A percentile compares a stretch with the other conserved stretches of the same genome.
Conservation (phyloP, 2,329 filamentous ascomycete species). For the Aspergillus eucalypticola region DNA sequence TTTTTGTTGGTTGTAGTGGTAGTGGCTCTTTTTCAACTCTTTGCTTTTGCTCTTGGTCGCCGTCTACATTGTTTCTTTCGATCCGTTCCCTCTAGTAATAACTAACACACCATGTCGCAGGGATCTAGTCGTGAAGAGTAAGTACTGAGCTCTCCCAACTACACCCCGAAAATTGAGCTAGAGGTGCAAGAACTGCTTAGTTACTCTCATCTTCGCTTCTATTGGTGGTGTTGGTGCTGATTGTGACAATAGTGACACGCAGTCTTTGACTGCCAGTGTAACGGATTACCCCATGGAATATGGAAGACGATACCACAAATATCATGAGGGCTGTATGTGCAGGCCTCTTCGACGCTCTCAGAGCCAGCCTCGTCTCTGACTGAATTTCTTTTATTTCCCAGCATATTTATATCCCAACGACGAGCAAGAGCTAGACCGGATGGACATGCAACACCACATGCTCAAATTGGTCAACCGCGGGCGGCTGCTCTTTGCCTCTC, state of each 20-base stretch:
- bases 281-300: slow-evolving; percentile 46
- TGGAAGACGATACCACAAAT: slow-evolving; percentile 47
- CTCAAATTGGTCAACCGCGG: slow-evolving; percentile 50
- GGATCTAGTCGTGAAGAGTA: slow-evolving; percentile 30
- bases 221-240: slow-evolving; percentile 4
- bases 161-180: not conserved
- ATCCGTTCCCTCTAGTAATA: slow-evolving; percentile 16
- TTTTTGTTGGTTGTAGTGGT: not conserved
- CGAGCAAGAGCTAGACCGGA: slow-evolving; percentile 55
- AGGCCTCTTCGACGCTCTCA: not conserved
- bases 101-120: slow-evolving; percentile 28
- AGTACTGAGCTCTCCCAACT: slow-evolving; percentile 10
- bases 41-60: not conserved
- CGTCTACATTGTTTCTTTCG: not conserved
- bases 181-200: not conserved
- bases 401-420: slow-evolving; percentile 55
- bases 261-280: slow-evolving; percentile 46
- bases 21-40: not conserved
- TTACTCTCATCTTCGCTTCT: not conserved
- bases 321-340: slow-evolving; percentile 46
- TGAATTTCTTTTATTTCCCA: slow-evolving; percentile 11
- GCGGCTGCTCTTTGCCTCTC: slow-evolving; percentile 49
- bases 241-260: slow-evolving; percentile 38
- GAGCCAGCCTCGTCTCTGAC: slow-evolving; percentile 22
- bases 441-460: slow-evolving; percentile 59